Conservation (phyloP, 495 filamentous ascomycete species). For the Baudoinia panamericana region DNA sequence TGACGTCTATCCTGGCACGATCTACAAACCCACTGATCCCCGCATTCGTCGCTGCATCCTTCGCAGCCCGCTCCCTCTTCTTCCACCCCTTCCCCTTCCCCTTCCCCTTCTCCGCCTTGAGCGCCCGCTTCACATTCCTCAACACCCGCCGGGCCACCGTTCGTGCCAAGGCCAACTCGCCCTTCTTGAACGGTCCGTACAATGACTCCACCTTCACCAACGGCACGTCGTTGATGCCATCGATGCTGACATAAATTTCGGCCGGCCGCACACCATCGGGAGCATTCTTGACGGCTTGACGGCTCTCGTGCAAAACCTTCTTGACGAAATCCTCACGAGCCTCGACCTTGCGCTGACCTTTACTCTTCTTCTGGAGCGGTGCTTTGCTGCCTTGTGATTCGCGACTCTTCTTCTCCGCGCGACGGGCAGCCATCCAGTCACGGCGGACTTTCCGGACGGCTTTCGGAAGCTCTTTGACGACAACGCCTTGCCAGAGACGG, state of each 20-base stretch:
- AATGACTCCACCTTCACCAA: slow-evolving; percentile 1
- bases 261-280: not conserved
- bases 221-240: slow-evolving; percentile 1
- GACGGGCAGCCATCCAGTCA: slow-evolving; percentile 5
- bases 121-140: slow-evolving; percentile 20
- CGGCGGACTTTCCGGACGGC: slow-evolving; percentile 17
- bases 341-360: not conserved
- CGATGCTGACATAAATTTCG: not conserved
- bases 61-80: slow-evolving; percentile 3
- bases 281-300: not conserved
- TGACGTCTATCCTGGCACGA: not conserved
- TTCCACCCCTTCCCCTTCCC: slow-evolving; percentile 34
- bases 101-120: slow-evolving; percentile 23
- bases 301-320: slow-evolving; percentile 2
- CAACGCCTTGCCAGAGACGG: slow-evolving; percentile 15
- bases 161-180: slow-evolving; percentile 11
- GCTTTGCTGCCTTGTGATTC: not conserved
- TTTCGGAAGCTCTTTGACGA: slow-evolving; percentile 16
- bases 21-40: not conserved
- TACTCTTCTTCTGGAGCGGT: not conserved
- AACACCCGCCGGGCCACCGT: slow-evolving; percentile 18
- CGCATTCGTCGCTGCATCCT: not conserved
- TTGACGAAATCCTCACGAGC: slow-evolving; percentile 1
- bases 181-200: slow-evolving; percentile 6
- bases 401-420: slow-evolving; percentile 6